Percentiles rank a stretch among this genome's conserved stretches.
Conservation (phyloP, 805 yeast species). For the Ogataea dorogensis region DNA sequence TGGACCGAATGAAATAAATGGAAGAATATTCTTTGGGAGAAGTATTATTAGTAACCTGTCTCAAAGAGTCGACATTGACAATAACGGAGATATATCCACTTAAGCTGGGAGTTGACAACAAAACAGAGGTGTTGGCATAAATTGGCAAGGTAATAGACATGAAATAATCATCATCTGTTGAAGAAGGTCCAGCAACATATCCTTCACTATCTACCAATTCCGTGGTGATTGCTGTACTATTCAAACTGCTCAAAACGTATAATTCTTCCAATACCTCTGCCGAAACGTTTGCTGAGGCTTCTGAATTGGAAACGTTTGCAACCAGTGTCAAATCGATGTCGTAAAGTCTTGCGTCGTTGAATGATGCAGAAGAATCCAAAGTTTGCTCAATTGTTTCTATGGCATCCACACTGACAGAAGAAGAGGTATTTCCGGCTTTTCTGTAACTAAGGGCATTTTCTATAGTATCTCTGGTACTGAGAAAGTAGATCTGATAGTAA, state of each 20-base stretch:
- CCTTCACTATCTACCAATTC: constrained; percentile 43
- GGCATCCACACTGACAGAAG: constrained; percentile 46
- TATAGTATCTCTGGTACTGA: constrained; percentile 59
- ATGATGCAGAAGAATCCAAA: constrained; percentile 58
- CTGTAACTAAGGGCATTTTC: constrained; percentile 59
- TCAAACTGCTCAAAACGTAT: constrained; percentile 30
- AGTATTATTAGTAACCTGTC: constrained; percentile 40
- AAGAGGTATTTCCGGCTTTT: constrained; percentile 70
- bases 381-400: constrained; percentile 55
- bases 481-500: constrained; percentile 67
- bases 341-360: constrained; percentile 65
- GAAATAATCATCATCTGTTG: constrained; percentile 46
- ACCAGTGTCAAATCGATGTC: constrained; percentile 55
- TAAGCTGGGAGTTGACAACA: constrained; percentile 54
- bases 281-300: constrained; percentile 29
- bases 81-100: constrained; percentile 71
- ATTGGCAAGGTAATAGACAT: constrained; percentile 80
- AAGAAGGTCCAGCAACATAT: constrained; percentile 65
- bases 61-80: constrained; percentile 44
- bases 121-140: constrained; percentile 67
- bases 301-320: constrained; percentile 38
- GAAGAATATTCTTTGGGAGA: constrained; percentile 39
- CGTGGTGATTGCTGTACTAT: constrained; percentile 38
- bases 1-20: constrained; percentile 28
- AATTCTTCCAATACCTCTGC: constrained; percentile 41